A percentile compares a stretch with the other conserved stretches of the same genome.
Evolutionary conservation across 1,139 yeast genomes (phyloP).

Genomic region (Pichia sp.): DNA sequence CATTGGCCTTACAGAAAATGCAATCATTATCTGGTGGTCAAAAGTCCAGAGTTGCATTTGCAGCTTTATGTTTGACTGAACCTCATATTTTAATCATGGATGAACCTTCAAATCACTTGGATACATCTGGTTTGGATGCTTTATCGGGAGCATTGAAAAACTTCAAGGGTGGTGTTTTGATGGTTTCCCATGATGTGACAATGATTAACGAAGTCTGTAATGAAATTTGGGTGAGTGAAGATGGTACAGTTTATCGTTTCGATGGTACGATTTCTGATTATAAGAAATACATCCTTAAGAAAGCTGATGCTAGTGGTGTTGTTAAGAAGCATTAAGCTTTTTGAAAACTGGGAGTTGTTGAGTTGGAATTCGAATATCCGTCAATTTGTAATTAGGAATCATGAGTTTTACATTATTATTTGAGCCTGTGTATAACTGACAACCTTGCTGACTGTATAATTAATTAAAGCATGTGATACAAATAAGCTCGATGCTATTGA

Average conservation of each 20-base stretch:
- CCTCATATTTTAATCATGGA: constrained; percentile 93
- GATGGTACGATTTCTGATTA: constrained; percentile 82
- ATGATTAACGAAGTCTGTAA: constrained; percentile 83
- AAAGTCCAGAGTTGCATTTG: constrained; percentile 96
- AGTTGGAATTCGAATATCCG: too few species aligned
- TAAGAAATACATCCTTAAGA: constrained; percentile 74
- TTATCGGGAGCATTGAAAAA: constrained; percentile 78
- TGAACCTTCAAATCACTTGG: constrained; percentile 98
- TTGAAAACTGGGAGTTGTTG: too few species aligned
- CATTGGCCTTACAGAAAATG: constrained; percentile 89
- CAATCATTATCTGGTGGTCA: constrained; percentile 93
- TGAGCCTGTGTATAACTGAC: too few species aligned
- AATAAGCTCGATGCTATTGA: too few species aligned
- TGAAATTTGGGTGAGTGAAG: constrained; percentile 92
- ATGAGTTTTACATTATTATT: too few species aligned
- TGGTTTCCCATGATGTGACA: constrained; percentile 97
- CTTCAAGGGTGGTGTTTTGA: constrained; percentile 90
- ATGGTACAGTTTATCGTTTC: constrained; percentile 70
- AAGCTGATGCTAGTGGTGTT: constrained; percentile 82
- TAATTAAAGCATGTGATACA: too few species aligned
- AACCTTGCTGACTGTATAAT: too few species aligned
- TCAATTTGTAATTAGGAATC: too few species aligned
- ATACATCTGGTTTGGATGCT: constrained; percentile 96
- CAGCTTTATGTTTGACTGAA: constrained; percentile 79
- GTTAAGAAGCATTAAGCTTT: constrained; percentile 59